Base-by-base conservation (phyloP, 805 yeast genomes). In the Teunomyces kruisii region DNA sequence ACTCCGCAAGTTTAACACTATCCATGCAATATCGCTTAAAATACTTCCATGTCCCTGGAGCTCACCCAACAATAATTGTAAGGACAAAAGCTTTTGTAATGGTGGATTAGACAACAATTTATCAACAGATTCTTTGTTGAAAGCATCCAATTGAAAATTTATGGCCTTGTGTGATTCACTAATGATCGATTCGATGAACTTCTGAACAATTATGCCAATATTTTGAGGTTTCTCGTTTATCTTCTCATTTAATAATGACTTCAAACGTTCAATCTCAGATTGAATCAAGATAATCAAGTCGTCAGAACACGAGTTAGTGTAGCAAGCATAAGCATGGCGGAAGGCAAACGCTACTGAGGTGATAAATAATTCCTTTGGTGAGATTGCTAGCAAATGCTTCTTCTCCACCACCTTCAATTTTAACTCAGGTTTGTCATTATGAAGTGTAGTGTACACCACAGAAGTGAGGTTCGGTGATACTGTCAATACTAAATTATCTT, bases 131-230 rank as follows among this genome's bases (percentile, higher is more conserved):
- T 88, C 96, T 43, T 81, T 79, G 6, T 83, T 76, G 39, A 81
- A 79, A 0, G 64, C 59, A 56, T 85, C 87, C 43, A 88, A 72
- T 27, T 82, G 80, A 55, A 88, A 83, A 55, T 81, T 85, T 48
- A 89, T 76, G 0, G 94, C 83, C n/a, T 82, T 66, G 57, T 88
- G 95, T 2, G 84, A 74, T 58, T 89, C 96, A 44, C 78, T 70
- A 13, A 85, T 59, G 2, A 84, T 64, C 1, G 77, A 65, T 7
- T 61, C 54, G 62, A 68, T 31, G 72, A 71, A 53, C 65, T 57
- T 46, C 58, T 58, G 9, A 2, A 47, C 26, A 9, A 51, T 46
- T 0, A 40, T 24, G 2, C 55, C 56, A 7, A 54, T 42, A 12
- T 51, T 55, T 27, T 30, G 45, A 4, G 33, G 14, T 22, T 40